Conservation (phyloP, 169 alveolate genomes). For the Plasmodium relictum region DNA sequence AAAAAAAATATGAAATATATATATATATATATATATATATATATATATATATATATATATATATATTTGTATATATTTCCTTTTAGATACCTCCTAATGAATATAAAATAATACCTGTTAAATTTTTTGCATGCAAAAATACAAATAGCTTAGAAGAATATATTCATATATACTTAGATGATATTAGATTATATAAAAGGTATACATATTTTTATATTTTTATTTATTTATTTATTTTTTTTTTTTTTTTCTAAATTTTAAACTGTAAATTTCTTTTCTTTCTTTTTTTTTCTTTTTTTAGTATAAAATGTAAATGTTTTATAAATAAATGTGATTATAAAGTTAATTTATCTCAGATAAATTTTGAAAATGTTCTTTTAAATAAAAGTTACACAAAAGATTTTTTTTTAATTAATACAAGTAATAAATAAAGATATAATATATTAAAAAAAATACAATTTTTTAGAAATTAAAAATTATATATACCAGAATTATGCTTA, state of each 20-base stretch:
- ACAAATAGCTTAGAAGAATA: constrained; percentile 4
- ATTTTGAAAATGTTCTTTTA: constrained; percentile 54
- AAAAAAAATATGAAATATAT: not conserved
- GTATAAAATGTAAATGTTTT: constrained; percentile 33
- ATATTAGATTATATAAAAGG: constrained; percentile 51
- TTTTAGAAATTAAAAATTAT: no score
- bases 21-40: constrained; percentile 6
- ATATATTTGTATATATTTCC: not conserved
- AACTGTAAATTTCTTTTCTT: not conserved
- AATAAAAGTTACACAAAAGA: constrained; percentile 31
- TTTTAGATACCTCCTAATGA: constrained; percentile 29
- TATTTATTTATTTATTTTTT: not conserved
- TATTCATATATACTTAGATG: constrained; percentile 48
- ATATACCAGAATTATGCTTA: no score
- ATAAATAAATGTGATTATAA: constrained; percentile 23
- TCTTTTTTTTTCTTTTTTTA: not conserved
- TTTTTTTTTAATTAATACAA: constrained; percentile 51
- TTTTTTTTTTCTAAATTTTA: not conserved
- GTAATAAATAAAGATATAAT: constrained; percentile 13
- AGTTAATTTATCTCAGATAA: constrained; percentile 21
- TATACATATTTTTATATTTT: not conserved
- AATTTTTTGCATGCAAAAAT: constrained; percentile 31
- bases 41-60: not conserved
- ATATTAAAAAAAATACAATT: not conserved
- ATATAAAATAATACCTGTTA: constrained; percentile 34